Conservation (phyloP, 768 basidiomycete genomes). For the Lentinula guzmanii region DNA sequence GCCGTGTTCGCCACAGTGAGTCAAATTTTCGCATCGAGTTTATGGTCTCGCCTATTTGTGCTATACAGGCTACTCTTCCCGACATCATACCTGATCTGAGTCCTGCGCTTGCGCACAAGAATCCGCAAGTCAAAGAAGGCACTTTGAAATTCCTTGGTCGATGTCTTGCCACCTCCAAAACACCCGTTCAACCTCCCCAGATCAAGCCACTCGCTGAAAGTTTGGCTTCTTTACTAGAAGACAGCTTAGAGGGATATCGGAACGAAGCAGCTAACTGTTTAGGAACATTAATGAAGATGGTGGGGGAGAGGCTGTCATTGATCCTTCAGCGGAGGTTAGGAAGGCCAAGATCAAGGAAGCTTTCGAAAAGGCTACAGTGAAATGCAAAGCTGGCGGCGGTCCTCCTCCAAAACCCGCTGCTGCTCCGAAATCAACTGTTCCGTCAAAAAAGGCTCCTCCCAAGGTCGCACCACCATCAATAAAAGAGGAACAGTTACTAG, state of each 20-base stretch:
- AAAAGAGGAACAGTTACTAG: slow-evolving; percentile 15
- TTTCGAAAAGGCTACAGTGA: slow-evolving; percentile 87
- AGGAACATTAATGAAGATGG: slow-evolving; percentile 92
- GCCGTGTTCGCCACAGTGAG: slow-evolving; percentile 81
- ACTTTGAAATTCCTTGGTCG: slow-evolving; percentile 83
- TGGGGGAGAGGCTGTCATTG: slow-evolving; percentile 88
- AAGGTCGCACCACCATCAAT: slow-evolving; percentile 10
- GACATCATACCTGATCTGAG: slow-evolving; percentile 84
- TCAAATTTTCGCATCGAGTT: neutral
- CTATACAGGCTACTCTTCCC: slow-evolving; percentile 60
- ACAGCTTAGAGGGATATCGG: slow-evolving; percentile 83
- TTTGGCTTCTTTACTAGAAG: slow-evolving; percentile 73
- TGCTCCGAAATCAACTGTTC: slow-evolving; percentile 26
- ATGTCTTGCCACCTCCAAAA: slow-evolving; percentile 64
- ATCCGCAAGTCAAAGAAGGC: slow-evolving; percentile 94
- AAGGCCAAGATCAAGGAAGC: slow-evolving; percentile 94
- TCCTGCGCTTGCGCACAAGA: slow-evolving; percentile 77
- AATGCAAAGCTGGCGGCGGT: slow-evolving; percentile 65
- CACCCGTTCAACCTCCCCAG: slow-evolving; percentile 66
- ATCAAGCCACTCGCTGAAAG: slow-evolving; percentile 79
- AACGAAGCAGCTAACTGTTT: slow-evolving; percentile 85
- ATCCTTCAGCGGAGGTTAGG: slow-evolving; percentile 78
- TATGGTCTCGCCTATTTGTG: neutral
- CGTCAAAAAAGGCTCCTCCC: slow-evolving; percentile 22
- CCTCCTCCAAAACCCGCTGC: slow-evolving; percentile 35